Evolutionary conservation across 2,329 filamentous ascomycete genomes (phyloP).

Genomic region (Fusarium sp.): DNA sequence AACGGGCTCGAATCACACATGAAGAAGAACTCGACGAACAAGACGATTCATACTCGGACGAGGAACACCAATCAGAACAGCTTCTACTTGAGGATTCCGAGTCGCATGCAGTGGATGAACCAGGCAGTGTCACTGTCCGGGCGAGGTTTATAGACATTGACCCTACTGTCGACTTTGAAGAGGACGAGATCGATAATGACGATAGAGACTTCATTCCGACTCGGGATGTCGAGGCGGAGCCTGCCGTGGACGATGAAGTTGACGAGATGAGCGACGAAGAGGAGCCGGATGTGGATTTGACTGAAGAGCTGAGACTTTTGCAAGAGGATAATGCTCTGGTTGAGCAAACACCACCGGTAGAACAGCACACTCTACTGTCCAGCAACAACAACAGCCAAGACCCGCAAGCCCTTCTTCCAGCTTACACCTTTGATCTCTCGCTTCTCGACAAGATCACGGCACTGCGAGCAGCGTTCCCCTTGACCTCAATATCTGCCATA

Average conservation of each 20-base stretch:
- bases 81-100: constrained; percentile 51
- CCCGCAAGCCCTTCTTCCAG: background rate
- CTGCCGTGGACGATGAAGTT: constrained; percentile 24
- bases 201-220: constrained; percentile 46
- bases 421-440: constrained; percentile 23
- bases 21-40: constrained; percentile 56
- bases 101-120: constrained; percentile 11
- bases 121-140: constrained; percentile 34
- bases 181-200: constrained; percentile 27
- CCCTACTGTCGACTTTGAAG: constrained; percentile 20
- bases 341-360: constrained; percentile 17
- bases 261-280: constrained; percentile 25
- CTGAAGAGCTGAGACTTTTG: constrained; percentile 37
- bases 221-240: background rate
- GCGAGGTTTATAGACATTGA: constrained; percentile 40
- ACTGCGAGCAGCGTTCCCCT: constrained; percentile 59
- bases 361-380: constrained; percentile 11
- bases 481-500: constrained; percentile 50
- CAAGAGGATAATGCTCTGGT: constrained; percentile 37
- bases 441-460: constrained; percentile 49
- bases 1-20: constrained; percentile 67
- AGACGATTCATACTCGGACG: constrained; percentile 50
- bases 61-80: constrained; percentile 43
- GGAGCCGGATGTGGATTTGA: constrained; percentile 29
- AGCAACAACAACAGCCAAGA: background rate